Evolutionary conservation across 2,329 filamentous ascomycete species (phyloP), one percentile per base, ranked within the genome.

Genomic region (Curvularia spicifera): DNA sequence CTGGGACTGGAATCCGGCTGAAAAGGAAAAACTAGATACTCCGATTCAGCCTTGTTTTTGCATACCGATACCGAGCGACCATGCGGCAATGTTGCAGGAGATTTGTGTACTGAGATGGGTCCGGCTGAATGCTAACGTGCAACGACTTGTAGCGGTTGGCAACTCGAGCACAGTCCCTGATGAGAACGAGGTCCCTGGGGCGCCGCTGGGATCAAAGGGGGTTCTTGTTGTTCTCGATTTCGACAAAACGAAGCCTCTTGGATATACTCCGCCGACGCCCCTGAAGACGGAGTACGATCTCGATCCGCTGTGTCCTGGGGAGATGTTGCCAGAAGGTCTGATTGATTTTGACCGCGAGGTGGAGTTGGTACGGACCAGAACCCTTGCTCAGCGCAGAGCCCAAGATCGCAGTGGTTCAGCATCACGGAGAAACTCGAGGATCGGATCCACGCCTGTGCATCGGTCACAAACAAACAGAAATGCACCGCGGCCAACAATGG

Each of bases 271-370:
- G n/a, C 68, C 71, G 4, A 60, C 61, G 1, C 69, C 69, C 12
- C 60, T 71, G 13, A 74, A 70, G 53, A 72, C 69, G 2, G 71
- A 74, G 40, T 76, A 76, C 47, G 75, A 78, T 53, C 47, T 79
- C 6, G 77, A 78, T 51, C 70, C 71, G 13, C 64, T 77, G 6
- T 71, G 73, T 33, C 73, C 76, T 4, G 74, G 74, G 10, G 76
- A 79, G 58, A 65, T 68, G 56, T 60, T 79, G 1, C 75, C 74
- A 8, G 76, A 78, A 65, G 76, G 76, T 40, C 69, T 68, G 0
- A 72, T 79, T n/a, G 74, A 76, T 47, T 78, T 78, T 60, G 76
- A 79, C 12, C 65, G 74, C 22, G 77, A 79, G 57, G 77, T 79
- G 0, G 76, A 78, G 52, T 50, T 79, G 24, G 75, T 78, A 37